Conservation (phyloP, 2,329 filamentous ascomycete genomes). For the Periconia sp. region DNA sequence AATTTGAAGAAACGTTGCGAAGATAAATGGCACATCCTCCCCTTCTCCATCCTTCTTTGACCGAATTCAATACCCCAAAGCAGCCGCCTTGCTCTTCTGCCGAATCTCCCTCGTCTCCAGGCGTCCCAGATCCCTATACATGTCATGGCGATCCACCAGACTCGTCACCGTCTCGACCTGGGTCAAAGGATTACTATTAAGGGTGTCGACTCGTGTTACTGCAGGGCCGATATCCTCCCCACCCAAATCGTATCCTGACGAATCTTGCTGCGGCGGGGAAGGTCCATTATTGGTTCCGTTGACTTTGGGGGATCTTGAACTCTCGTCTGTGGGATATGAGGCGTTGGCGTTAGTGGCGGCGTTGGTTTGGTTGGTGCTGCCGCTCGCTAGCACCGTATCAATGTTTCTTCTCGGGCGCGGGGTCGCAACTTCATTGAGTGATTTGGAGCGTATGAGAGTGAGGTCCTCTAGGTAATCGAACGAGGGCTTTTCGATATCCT, state of each 20-base stretch:
- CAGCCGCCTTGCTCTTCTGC: conserved; percentile 27
- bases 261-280: too few relatives aligned
- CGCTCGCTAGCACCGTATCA: conserved; percentile 22
- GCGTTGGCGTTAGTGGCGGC: not conserved
- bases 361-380: not conserved
- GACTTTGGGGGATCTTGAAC: too few relatives aligned
- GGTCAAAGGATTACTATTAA: conserved; percentile 15
- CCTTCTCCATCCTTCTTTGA: too few relatives aligned
- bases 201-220: not conserved
- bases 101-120: conserved; percentile 45
- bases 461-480: conserved; percentile 22
- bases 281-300: too few relatives aligned
- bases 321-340: not conserved
- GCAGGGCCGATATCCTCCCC: too few relatives aligned
- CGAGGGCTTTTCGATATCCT: conserved; percentile 6
- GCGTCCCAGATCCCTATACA: conserved; percentile 40
- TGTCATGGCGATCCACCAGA: conserved; percentile 47
- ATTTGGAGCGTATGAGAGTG: conserved; percentile 35
- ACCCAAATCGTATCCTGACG: too few relatives aligned
- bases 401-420: conserved; percentile 24
- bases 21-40: not conserved
- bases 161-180: conserved; percentile 38
- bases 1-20: too few relatives aligned
- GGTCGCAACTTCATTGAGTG: conserved; percentile 33
- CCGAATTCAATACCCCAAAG: not conserved